phyloP scores from a whole-genome alignment of 2,329 filamentous ascomycete genomes.

The Amauroascus verrucosus region DNA sequence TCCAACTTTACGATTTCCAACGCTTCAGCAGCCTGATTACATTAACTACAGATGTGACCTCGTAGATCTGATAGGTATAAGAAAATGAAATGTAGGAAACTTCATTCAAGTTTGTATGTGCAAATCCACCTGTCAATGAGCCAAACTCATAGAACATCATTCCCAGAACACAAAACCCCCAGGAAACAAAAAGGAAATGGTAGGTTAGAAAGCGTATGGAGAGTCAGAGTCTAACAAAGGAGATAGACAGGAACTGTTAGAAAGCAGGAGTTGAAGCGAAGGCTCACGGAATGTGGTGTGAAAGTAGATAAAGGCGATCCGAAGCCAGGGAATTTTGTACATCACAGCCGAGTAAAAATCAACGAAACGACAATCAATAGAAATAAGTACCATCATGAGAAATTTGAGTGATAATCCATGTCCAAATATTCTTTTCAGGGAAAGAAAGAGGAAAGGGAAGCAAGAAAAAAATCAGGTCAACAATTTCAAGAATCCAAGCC shows the following conservation, averaged over 20 bases:
- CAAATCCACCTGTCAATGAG: not conserved
- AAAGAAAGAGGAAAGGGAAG: not conserved
- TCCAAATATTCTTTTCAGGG: not conserved
- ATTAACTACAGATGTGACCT: not conserved
- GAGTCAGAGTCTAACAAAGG: not conserved
- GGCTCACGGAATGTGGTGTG: not conserved
- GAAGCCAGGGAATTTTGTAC: conserved; percentile 1
- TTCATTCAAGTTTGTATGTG: not conserved
- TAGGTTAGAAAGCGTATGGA: not conserved
- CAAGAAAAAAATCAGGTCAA: not conserved
- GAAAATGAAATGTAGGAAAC: not conserved
- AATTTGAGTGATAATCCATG: conserved; percentile 3
- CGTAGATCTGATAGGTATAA: not conserved
- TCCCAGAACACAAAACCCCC: not conserved
- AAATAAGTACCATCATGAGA: not conserved
- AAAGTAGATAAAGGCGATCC: not conserved
- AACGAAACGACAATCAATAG: conserved; percentile 1
- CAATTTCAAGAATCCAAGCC: not conserved
- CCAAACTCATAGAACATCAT: not conserved
- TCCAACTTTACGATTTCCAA: too few species aligned
- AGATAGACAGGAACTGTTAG: not conserved
- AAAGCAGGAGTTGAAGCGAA: not conserved
- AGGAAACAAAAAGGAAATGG: not conserved
- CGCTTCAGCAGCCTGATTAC: too few species aligned
- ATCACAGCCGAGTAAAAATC: not conserved